Conservation (phyloP, 352 stramenopile genomes). For the Pythium coloratum region DNA sequence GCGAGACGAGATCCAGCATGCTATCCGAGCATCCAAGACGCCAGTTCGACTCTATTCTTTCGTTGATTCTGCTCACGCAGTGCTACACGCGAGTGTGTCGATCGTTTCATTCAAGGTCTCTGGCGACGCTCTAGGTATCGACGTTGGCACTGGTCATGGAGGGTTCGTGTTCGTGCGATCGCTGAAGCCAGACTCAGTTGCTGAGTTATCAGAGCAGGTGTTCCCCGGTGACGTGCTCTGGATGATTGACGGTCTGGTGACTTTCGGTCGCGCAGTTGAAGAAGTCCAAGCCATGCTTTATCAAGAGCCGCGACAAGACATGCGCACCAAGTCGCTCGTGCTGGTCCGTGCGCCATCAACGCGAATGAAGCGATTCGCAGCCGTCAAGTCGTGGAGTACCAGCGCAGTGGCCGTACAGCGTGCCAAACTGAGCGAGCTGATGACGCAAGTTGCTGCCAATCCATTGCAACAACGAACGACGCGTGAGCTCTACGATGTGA, state of each 20-base stretch:
- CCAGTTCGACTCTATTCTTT: conserved; percentile 25
- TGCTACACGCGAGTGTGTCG: conserved; percentile 57
- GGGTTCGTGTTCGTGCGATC: conserved; percentile 23
- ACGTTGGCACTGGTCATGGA: conserved; percentile 26
- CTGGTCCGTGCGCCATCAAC: conserved; percentile 18
- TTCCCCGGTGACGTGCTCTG: conserved; percentile 69
- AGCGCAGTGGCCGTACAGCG: conserved; percentile 4
- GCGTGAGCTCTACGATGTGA: conserved; percentile 48
- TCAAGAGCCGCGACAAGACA: background rate
- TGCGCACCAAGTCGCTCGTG: conserved; percentile 8
- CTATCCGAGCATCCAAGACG: conserved; percentile 9
- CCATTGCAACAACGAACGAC: conserved; percentile 2
- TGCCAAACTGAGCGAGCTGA: conserved; percentile 13
- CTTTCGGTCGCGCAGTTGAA: conserved; percentile 31
- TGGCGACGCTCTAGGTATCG: conserved; percentile 34
- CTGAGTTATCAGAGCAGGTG: conserved; percentile 57
- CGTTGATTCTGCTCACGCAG: conserved; percentile 45
- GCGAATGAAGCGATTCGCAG: conserved; percentile 8
- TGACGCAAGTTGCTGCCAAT: conserved; percentile 14
- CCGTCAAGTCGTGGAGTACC: conserved; percentile 5
- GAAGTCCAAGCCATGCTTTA: conserved; percentile 42
- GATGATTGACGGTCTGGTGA: conserved; percentile 42
- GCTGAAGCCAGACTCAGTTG: conserved; percentile 37
- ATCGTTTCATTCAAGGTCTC: conserved; percentile 50
- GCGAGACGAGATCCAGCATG: conserved; percentile 19